These are phyloP conservation scores for Ustulina deusta DNA, from an alignment of 2,329 filamentous ascomycete genomes.

Conservation along the genomic window DNA sequence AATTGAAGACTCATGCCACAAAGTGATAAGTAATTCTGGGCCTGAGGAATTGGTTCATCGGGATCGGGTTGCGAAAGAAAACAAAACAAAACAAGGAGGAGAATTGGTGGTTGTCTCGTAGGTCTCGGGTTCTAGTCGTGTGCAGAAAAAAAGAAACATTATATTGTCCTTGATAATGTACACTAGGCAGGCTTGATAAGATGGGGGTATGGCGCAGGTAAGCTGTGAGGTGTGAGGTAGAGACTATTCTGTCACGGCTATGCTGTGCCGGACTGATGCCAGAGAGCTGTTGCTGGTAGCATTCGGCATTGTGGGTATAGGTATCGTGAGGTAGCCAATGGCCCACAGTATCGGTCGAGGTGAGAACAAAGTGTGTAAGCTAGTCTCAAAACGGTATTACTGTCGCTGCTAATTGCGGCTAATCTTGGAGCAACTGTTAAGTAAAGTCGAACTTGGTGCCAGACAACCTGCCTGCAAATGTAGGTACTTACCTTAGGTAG, in stretches of 20 bases:
- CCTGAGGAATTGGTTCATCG: not conserved
- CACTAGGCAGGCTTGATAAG: not conserved
- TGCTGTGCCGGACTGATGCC: constrained; percentile 30
- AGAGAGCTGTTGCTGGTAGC: constrained; percentile 20
- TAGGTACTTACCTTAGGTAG: too few species aligned
- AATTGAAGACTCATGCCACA: not conserved
- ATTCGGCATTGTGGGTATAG: not conserved
- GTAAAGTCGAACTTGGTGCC: not conserved
- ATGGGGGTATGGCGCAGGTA: constrained; percentile 3
- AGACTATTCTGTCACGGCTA: not conserved
- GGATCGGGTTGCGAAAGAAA: too few species aligned
- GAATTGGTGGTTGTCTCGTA: too few species aligned
- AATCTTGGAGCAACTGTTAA: not conserved
- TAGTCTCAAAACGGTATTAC: not conserved
- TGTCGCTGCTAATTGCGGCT: not conserved
- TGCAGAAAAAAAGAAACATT: not conserved
- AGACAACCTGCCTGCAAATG: too few species aligned
- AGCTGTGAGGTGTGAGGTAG: not conserved
- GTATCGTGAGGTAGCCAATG: not conserved
- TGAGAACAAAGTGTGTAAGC: too few species aligned
- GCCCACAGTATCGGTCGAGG: not conserved
- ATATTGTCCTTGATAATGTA: not conserved
- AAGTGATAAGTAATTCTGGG: not conserved
- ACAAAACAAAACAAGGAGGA: too few species aligned
- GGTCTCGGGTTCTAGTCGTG: not conserved